Base-by-base conservation (phyloP, 441 rosid species). In the Theobroma grandiflorum region DNA sequence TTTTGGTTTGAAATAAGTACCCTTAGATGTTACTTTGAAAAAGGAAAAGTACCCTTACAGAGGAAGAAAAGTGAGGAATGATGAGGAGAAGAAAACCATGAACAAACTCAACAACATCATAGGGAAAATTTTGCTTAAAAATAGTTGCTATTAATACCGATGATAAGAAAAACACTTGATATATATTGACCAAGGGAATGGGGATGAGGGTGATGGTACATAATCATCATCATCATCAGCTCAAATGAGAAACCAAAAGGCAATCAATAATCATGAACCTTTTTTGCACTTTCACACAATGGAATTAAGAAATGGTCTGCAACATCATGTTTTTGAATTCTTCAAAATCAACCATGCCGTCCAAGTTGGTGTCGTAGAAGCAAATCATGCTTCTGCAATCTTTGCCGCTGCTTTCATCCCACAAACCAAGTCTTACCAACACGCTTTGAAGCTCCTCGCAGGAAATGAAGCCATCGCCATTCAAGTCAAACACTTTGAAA, bases 311-410 rank as follows among this genome's bases (percentile, higher is more conserved):
- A 49, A 20, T 22, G 0, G 81, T 2, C 3, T n/a, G 50, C 6
- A 88, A 72, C 87, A 95, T 87, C 98, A 93, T 93, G 78, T 80
- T 87, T 90, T 91, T 92, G 86, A 95, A 93, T 65, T 95, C 98
- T 57, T 93, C 84, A 43, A 92, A 90, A 85, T 95, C 98, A 42
- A 95, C 89, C 81, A 84, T 64, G 8, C 98, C 98, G 53, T 93
- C 98, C 45, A 77, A 85, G 79, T 92, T 92, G 12, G 89, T 82
- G 72, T 95, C 98, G 72, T 83, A 91, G 22, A 64, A 85, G 3
- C 88, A 68, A 70, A 93, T 93, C 98, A 93, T 95, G 55, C 76
- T 85, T 7, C 71, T 80, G 79, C 98, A 95, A 70, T 93, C 98
- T 72, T 78, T 85, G 3, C 86, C 84, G 15, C 79, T 80, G 11